Percentiles rank a stretch among this genome's conserved stretches.
phyloP scores from a whole-genome alignment of 2,329 filamentous ascomycete species.

The Cladobotryum mycophilum region DNA sequence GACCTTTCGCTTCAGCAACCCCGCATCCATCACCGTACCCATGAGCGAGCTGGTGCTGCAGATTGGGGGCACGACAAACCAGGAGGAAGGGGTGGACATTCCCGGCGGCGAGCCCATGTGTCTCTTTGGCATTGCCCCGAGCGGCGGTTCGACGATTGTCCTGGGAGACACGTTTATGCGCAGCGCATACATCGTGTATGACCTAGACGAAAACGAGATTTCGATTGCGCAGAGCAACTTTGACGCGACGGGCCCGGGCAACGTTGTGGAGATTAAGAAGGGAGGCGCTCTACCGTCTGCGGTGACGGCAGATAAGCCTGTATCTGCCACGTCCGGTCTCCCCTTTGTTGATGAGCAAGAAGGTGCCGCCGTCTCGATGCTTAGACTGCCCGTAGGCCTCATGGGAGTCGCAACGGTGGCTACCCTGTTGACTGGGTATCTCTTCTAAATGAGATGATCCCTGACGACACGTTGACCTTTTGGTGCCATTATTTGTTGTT shows the following conservation, averaged over 20 bases:
- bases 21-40: slow-evolving; percentile 45
- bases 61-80: slow-evolving; percentile 39
- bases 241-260: slow-evolving; percentile 38
- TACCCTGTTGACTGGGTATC: too few relatives aligned
- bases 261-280: slow-evolving; percentile 49
- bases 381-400: too few relatives aligned
- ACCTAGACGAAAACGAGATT: slow-evolving; percentile 65
- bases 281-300: slow-evolving; percentile 51
- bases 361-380: neutral
- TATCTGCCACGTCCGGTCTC: slow-evolving; percentile 42
- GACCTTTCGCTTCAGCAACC: slow-evolving; percentile 47
- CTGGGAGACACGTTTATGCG: slow-evolving; percentile 71
- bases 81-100: slow-evolving; percentile 41
- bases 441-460: too few relatives aligned
- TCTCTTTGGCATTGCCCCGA: slow-evolving; percentile 60
- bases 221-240: slow-evolving; percentile 62
- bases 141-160: slow-evolving; percentile 49
- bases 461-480: too few relatives aligned
- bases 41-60: slow-evolving; percentile 56
- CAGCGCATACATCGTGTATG: slow-evolving; percentile 70
- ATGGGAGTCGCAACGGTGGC: too few relatives aligned
- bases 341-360: slow-evolving; percentile 3
- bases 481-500: too few relatives aligned
- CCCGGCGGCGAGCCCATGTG: slow-evolving; percentile 51
- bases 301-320: slow-evolving; percentile 41